Evolutionary conservation across 495 filamentous ascomycete species (phyloP).

Genomic region (Apodospora peruviana): DNA sequence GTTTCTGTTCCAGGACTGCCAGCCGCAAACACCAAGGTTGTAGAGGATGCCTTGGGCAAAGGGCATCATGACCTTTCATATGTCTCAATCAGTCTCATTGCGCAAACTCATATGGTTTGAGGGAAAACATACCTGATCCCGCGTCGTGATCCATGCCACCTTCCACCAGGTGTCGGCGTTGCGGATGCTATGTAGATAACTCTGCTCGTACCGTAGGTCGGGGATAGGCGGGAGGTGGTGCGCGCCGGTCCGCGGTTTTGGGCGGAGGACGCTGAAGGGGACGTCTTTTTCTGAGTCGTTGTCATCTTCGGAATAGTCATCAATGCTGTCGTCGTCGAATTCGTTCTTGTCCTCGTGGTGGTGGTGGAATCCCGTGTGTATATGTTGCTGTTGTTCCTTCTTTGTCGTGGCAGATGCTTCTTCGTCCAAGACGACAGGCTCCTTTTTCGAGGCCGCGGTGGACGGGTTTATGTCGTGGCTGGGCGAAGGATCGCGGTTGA

Average conservation of each 20-base stretch:
- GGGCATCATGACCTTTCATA: conserved; percentile 66
- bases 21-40: conserved; percentile 71
- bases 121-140: conserved; percentile 68
- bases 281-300: conserved; percentile 45
- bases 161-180: conserved; percentile 69
- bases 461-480: conserved; percentile 75
- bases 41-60: conserved; percentile 79
- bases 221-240: conserved; percentile 73
- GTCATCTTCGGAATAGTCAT: conserved; percentile 27
- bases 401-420: background rate
- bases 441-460: conserved; percentile 59
- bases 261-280: conserved; percentile 51
- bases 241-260: conserved; percentile 39
- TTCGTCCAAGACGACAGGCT: conserved; percentile 28
- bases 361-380: background rate
- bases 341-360: conserved; percentile 19
- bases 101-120: no score
- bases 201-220: conserved; percentile 94
- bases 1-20: conserved; percentile 75
- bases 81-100: no score
- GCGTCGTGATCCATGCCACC: conserved; percentile 74
- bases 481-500: conserved; percentile 63
- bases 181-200: conserved; percentile 81
- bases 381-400: background rate
- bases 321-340: conserved; percentile 8